A percentile compares a stretch with the other conserved stretches of the same genome.
Evolutionary conservation across 2,329 filamentous ascomycete genomes (phyloP).

Genomic region (Ceratocystis destructans): DNA sequence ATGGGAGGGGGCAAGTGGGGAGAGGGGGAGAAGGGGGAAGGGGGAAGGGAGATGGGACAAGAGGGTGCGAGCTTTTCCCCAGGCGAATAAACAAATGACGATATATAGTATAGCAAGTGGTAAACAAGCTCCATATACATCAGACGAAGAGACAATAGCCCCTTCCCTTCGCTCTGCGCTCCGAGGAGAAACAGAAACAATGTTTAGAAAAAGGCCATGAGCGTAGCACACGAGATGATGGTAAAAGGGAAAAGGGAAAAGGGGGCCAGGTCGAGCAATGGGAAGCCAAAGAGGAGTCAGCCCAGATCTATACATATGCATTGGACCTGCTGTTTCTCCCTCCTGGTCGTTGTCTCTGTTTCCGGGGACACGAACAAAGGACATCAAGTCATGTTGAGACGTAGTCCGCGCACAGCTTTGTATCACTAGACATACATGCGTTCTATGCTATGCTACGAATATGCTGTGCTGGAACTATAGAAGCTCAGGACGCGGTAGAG

Average conservation of each 20-base stretch:
- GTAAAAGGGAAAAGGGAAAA: no score
- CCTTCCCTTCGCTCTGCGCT: not conserved
- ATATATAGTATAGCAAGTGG: not conserved
- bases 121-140: constrained; percentile 5
- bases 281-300: not conserved
- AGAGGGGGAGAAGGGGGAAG: not conserved
- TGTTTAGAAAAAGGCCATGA: not conserved
- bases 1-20: not conserved
- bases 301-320: no score
- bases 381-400: not conserved
- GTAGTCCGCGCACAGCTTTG: not conserved
- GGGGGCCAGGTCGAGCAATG: not conserved
- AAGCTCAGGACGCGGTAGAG: no score
- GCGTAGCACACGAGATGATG: no score
- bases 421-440: not conserved
- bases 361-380: not conserved
- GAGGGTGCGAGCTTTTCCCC: not conserved
- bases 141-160: constrained; percentile 1
- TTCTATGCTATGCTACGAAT: not conserved
- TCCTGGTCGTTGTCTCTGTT: not conserved
- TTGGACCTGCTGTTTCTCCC: no score
- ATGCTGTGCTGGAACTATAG: no score
- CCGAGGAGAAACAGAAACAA: constrained; percentile 3
- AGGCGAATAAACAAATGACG: constrained; percentile 5
- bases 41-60: not conserved